Conservation (phyloP, 1,284 basidiomycete species). For the Irpex sp. region DNA sequence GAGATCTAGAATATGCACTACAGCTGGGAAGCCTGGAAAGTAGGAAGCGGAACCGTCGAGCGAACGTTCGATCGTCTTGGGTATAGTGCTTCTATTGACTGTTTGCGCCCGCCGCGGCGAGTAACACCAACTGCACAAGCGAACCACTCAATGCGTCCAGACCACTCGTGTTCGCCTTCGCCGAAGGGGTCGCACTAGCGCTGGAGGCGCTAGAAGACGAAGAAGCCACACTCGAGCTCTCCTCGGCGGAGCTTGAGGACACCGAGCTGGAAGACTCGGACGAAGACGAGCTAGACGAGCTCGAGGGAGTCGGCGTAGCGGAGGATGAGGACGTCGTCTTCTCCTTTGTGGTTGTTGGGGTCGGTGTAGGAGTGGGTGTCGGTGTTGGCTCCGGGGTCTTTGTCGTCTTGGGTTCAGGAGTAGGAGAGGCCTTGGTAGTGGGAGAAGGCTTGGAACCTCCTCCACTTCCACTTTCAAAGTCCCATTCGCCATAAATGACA, state of each 20-base stretch:
- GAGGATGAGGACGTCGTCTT: slow-evolving; percentile 3
- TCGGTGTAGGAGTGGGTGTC: slow-evolving; percentile 7
- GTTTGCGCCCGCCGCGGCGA: neutral
- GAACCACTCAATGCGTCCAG: slow-evolving; percentile 2
- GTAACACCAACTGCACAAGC: neutral
- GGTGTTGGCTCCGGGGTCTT: slow-evolving; percentile 3
- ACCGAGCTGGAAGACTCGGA: neutral
- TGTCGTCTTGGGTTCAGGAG: slow-evolving; percentile 1
- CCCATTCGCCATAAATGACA: slow-evolving; percentile 26
- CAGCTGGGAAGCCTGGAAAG: neutral
- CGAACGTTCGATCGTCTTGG: no score
- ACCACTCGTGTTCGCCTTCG: neutral
- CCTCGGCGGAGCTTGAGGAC: neutral
- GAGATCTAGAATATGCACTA: neutral
- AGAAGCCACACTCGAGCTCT: neutral
- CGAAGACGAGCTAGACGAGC: neutral
- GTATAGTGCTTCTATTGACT: neutral
- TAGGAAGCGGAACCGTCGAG: neutral
- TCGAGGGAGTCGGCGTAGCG: neutral
- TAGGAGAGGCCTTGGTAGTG: slow-evolving; percentile 8
- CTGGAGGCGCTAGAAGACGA: slow-evolving; percentile 7
- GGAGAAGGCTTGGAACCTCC: neutral
- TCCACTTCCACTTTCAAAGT: slow-evolving; percentile 12
- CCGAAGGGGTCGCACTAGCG: slow-evolving; percentile 4
- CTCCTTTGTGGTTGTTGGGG: slow-evolving; percentile 1